A percentile compares a stretch with the other conserved stretches of the same genome.
phyloP scores from a whole-genome alignment of 202 grass and related monocot genomes.

The Hordeum pubiflorum region DNA sequence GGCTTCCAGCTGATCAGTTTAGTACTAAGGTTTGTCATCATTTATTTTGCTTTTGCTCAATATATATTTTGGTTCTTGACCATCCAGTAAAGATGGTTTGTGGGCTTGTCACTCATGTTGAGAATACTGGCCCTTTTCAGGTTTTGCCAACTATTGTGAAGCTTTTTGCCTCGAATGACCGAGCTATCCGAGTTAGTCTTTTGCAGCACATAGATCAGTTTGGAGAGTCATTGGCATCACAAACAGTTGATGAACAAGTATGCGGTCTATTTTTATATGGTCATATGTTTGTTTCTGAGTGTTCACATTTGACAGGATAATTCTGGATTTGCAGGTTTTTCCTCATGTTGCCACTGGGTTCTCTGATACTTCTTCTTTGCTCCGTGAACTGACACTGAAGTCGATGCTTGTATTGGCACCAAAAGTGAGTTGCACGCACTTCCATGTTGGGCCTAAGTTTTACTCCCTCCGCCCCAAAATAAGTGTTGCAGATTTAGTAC shows the following conservation, averaged over 20 bases:
- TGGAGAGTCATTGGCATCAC: slow-evolving; percentile 80
- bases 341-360: slow-evolving; percentile 95
- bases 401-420: slow-evolving; percentile 94
- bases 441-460: slow-evolving; percentile 10
- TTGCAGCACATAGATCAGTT: slow-evolving; percentile 98
- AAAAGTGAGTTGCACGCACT: slow-evolving; percentile 54
- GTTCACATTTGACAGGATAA: slow-evolving; percentile 25
- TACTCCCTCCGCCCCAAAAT: no score
- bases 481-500: no score
- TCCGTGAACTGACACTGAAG: slow-evolving; percentile 95
- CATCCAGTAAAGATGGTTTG: background rate
- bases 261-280: slow-evolving; percentile 21
- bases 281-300: background rate
- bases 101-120: background rate
- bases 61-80: background rate
- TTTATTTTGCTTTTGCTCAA: slow-evolving; percentile 7
- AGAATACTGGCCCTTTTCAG: slow-evolving; percentile 34
- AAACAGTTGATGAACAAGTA: slow-evolving; percentile 99
- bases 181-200: slow-evolving; percentile 94
- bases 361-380: slow-evolving; percentile 78
- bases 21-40: slow-evolving; percentile 55
- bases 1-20: slow-evolving; percentile 90
- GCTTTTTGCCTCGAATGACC: slow-evolving; percentile 93
- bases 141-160: slow-evolving; percentile 96
- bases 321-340: slow-evolving; percentile 60